Evolutionary conservation across 2,329 filamentous ascomycete species (phyloP).

Genomic region (Cercospora sesami): DNA sequence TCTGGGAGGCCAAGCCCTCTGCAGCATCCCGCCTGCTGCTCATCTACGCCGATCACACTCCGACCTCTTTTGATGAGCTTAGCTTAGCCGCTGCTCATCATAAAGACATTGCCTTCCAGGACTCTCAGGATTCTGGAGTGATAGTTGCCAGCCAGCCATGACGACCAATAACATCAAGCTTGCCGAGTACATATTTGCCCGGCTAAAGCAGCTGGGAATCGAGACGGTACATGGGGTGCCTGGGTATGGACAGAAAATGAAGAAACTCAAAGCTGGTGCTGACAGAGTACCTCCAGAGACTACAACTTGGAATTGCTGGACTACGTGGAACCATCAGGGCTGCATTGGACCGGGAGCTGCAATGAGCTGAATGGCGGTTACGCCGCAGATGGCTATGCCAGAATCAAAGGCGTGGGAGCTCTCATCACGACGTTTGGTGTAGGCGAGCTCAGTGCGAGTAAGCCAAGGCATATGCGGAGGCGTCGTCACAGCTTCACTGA

Average conservation of each 20-base stretch:
- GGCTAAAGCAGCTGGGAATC: conserved; percentile 20
- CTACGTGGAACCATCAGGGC: conserved; percentile 55
- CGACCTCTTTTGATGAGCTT: not conserved
- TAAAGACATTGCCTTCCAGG: not conserved
- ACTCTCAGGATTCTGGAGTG: not conserved
- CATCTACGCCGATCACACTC: conserved; percentile 1
- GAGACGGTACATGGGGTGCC: conserved; percentile 33
- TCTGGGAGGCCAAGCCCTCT: not conserved
- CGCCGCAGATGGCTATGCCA: conserved; percentile 21
- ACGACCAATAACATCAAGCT: conserved; percentile 14
- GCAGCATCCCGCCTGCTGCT: not conserved
- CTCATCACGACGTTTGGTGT: conserved; percentile 63
- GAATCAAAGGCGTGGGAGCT: conserved; percentile 38
- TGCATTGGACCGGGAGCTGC: conserved; percentile 54
- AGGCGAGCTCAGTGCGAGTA: conserved; percentile 49
- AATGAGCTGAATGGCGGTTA: conserved; percentile 22
- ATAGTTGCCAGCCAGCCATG: conserved; percentile 8
- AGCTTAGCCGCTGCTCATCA: not conserved
- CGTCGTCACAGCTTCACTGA: not conserved
- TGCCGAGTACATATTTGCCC: conserved; percentile 23
- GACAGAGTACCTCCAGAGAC: conserved; percentile 38
- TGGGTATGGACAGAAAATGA: conserved; percentile 30
- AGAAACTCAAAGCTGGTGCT: not conserved
- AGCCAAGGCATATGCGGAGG: not conserved
- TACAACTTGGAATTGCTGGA: conserved; percentile 55